Evolutionary conservation across 2,329 filamentous ascomycete genomes (phyloP), one percentile per base, ranked within the genome.

Genomic region (Ceratocystis smalleyi): DNA sequence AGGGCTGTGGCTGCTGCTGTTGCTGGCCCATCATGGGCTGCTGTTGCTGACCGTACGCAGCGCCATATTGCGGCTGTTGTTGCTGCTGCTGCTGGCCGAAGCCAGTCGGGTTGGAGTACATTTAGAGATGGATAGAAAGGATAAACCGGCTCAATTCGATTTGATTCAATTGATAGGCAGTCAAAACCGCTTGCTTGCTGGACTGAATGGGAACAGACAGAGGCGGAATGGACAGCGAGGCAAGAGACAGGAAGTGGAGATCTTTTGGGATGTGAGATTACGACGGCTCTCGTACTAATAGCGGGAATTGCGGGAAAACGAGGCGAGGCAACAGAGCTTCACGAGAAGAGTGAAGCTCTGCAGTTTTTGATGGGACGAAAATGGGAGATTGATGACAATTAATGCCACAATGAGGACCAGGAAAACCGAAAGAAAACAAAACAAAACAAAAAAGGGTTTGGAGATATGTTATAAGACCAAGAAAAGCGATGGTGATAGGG

Each of bases 51-150:
- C 74, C 73, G 71, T 81, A 79, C 67, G 79, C 76, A 72, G 76
- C 74, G 69, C 79, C 79, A 77, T 79, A 82, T 69, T 83, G 83
- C 71, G 81, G 83, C 54, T 57, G 54, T 19, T 49, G 47, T 71
- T 82, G 57, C 70, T 75, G 63, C 57, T 65, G 84, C 35, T 65
- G 84, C 68, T 79, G 79, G 51, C 61, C 77, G 75, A 86, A 96
- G 68, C 88, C 86, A 78, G 88, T 95, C 69, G 89, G 88, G 74
- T 87, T 89, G 69, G 90, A 94, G 78, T 89, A 97, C 92, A 96
- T 96, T 22, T 22, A 24, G 19, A 27, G 22, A 51, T 24, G 19
- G 22, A 24, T 76, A 71, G 68, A 68, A 66, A 40, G 30, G 65
- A 45, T 57, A 59, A 51, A 61, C 30, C 22, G 51, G 43, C n/a